Base-by-base conservation (phyloP, 2,329 filamentous ascomycete genomes). In the Arthrinium phaeospermum region DNA sequence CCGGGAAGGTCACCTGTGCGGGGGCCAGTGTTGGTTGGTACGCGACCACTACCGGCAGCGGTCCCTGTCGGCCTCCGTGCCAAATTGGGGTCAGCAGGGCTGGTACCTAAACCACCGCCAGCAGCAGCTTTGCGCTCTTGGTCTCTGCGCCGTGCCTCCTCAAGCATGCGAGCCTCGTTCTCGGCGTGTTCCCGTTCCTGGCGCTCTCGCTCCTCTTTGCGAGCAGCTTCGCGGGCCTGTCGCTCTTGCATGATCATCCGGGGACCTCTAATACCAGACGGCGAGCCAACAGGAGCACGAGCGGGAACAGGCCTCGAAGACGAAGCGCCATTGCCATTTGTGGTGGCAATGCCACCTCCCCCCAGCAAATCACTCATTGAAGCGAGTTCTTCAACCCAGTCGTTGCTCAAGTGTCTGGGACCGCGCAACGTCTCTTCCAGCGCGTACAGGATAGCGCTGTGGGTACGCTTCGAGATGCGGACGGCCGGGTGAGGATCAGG, bases 181-280 rank as follows among this genome's bases (percentile, higher is more conserved):
- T 90, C 89, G 1, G 86, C 87, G 74, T 89, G 86, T 77, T 89
- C 88, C 76, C 88, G 86, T 81, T 90, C 88, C 80, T 85, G 78
- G 82, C 80, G 85, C 83, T 80, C 82, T 83, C 76, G 76, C 73
- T 91, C 89, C 78, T 93, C 91, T 74, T 90, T 89, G 72, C 92
- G 51, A 24, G 44, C 86, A 37, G 92, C 90, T 81, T 97, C 94
- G 74, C 95, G 89, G 75, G 93, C 93, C 71, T 90, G 89, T 72
- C 95, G 91, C 80, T 95, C 92, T 82, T 94, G 91, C 95, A 98
- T 97, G 78, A 98, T 96, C 84, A 96, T 93, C 75, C 93, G 91
- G 22, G 96, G 96, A 47, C 95, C 95, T 76, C 92, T 90, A 73
- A 98, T 93, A 37, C 93, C 91, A 73, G 87, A 87, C 13, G 88